Evolutionary conservation across 106 monocot genomes (phyloP).

Genomic region (Apostasia ramifera): DNA sequence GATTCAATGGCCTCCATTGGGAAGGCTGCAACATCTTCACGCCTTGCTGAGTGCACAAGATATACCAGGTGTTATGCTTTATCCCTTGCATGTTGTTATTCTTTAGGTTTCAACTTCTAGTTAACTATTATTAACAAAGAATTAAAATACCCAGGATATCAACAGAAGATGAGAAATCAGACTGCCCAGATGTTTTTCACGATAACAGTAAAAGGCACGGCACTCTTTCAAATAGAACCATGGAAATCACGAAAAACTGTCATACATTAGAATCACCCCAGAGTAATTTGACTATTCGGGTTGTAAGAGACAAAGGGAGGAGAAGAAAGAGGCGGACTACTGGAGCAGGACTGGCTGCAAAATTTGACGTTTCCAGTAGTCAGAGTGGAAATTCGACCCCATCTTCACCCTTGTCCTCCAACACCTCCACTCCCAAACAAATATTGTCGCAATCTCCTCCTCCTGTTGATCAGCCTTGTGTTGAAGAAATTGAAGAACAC

Average conservation of each 20-base stretch:
- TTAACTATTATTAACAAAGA: not conserved
- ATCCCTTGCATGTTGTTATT: not conserved
- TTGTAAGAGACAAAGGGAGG: constrained; percentile 50
- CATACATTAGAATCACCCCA: constrained; percentile 21
- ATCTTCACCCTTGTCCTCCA: constrained; percentile 70
- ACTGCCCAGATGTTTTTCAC: constrained; percentile 10
- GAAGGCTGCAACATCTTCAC: constrained; percentile 23
- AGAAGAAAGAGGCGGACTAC: constrained; percentile 42
- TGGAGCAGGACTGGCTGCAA: constrained; percentile 33
- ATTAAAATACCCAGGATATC: constrained; percentile 29
- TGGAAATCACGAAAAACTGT: constrained; percentile 3
- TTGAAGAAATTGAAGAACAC: constrained; percentile 12
- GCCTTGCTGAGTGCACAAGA: constrained; percentile 26
- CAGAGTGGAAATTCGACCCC: constrained; percentile 98
- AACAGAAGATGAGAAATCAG: constrained; percentile 27
- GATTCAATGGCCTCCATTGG: constrained; percentile 13
- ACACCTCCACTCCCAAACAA: constrained; percentile 35
- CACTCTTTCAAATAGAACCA: constrained; percentile 4
- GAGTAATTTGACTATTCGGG: constrained; percentile 43
- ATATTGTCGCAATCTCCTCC: constrained; percentile 18
- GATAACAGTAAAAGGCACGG: constrained; percentile 22
- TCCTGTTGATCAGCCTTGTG: constrained; percentile 3
- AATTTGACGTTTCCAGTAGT: constrained; percentile 71
- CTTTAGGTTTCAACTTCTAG: not conserved
- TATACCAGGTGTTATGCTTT: constrained; percentile 33